These are phyloP conservation scores for Ustilaginoidea virens DNA, from an alignment of 2,329 filamentous ascomycete genomes.

Conservation along the genomic window DNA sequence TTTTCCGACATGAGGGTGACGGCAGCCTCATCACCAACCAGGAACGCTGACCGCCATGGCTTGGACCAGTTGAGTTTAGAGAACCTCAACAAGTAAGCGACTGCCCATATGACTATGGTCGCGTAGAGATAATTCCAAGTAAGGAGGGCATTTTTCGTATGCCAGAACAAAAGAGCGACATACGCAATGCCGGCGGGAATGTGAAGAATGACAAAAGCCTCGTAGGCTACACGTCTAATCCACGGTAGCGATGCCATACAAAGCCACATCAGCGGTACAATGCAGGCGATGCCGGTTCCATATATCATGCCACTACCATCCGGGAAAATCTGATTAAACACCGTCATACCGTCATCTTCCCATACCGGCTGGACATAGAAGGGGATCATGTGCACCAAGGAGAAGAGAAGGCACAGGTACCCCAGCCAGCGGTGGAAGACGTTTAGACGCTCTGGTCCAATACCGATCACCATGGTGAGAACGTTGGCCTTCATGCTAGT, in stretches of 20 bases:
- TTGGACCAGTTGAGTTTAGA: conserved; percentile 85
- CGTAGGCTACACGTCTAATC: conserved; percentile 64
- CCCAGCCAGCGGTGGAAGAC: conserved; percentile 87
- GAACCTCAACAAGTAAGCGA: conserved; percentile 59
- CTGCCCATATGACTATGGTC: conserved; percentile 61
- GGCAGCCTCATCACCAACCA: conserved; percentile 83
- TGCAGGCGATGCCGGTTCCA: conserved; percentile 69
- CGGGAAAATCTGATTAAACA: conserved; percentile 57
- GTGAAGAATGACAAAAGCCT: conserved; percentile 71
- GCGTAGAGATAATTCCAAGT: conserved; percentile 84
- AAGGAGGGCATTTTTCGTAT: conserved; percentile 79
- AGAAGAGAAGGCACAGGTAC: conserved; percentile 71
- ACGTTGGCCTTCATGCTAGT: conserved; percentile 86
- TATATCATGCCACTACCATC: conserved; percentile 56
- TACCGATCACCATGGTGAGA: conserved; percentile 69
- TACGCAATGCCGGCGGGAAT: conserved; percentile 69
- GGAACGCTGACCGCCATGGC: conserved; percentile 62
- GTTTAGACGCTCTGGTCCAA: conserved; percentile 82
- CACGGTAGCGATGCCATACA: conserved; percentile 73
- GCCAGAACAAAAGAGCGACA: conserved; percentile 82
- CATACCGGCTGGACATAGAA: conserved; percentile 84
- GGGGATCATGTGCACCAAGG: conserved; percentile 71
- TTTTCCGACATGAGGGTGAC: conserved; percentile 83
- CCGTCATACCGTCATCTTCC: conserved; percentile 57
- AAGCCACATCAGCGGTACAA: conserved; percentile 69